These are phyloP conservation scores for Angomonas desouzai DNA, from an alignment of 208 protist genomes.

Conservation along the genomic window DNA sequence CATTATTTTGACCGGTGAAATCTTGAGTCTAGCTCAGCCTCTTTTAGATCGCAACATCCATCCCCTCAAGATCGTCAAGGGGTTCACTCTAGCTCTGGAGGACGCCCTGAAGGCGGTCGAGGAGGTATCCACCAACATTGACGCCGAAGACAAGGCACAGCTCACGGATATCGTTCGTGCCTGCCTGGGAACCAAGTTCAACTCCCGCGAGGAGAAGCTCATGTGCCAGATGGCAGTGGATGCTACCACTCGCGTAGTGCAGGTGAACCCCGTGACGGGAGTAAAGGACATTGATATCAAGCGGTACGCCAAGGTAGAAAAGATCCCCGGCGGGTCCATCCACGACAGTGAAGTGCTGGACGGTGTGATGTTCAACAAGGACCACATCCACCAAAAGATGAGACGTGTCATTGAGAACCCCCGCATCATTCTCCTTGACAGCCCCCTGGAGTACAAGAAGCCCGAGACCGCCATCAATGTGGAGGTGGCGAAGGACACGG, in stretches of 20 bases:
- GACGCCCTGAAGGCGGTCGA: conserved; percentile 95
- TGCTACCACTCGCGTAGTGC: conserved; percentile 94
- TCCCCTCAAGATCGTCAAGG: conserved; percentile 98
- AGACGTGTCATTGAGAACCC: conserved; percentile 97
- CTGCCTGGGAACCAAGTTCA: conserved; percentile 99
- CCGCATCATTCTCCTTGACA: conserved; percentile 98
- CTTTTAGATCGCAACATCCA: conserved; percentile 98
- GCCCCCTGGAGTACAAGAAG: conserved; percentile 99
- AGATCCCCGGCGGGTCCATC: conserved; percentile 99
- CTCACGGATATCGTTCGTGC: conserved; percentile 91
- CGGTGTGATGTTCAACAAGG: conserved; percentile 99
- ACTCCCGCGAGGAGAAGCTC: conserved; percentile 93
- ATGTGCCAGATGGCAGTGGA: conserved; percentile 98
- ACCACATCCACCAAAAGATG: conserved; percentile 99
- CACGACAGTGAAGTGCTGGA: conserved; percentile 97
- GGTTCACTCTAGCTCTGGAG: conserved; percentile 95
- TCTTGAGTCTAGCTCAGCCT: conserved; percentile 96
- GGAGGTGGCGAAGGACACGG: conserved; percentile 96
- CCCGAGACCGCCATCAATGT: conserved; percentile 98
- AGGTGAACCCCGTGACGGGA: conserved; percentile 76
- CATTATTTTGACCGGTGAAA: conserved; percentile 98
- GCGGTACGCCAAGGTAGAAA: conserved; percentile 98
- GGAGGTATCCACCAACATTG: conserved; percentile 88
- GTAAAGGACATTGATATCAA: conserved; percentile 99
- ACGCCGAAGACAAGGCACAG: conserved; percentile 90